Conservation (phyloP, 169 alveolate species). For the Cryptosporidium xiaoi region DNA sequence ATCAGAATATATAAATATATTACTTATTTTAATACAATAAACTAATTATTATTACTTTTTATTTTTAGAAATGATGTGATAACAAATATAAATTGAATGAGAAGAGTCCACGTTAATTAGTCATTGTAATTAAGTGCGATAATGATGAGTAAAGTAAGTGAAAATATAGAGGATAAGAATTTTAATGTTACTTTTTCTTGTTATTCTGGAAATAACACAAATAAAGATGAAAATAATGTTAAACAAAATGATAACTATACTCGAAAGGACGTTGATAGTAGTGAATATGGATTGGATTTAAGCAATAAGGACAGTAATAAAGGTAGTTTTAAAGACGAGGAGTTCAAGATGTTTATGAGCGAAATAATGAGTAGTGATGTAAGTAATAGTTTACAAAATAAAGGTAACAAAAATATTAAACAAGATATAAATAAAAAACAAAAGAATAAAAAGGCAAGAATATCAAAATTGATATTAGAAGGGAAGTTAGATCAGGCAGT, state of each 20-base stretch:
- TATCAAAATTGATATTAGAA: slow-evolving; percentile 35
- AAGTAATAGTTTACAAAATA: background rate
- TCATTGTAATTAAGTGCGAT: too few relatives aligned
- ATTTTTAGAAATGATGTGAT: too few relatives aligned
- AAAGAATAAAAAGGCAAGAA: slow-evolving; percentile 17
- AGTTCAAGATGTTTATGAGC: slow-evolving; percentile 41
- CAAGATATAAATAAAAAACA: background rate
- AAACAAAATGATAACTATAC: background rate
- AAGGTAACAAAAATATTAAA: background rate
- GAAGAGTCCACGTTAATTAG: too few relatives aligned
- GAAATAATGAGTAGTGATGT: slow-evolving; percentile 8
- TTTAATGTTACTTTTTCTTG: too few relatives aligned
- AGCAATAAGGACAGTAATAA: background rate
- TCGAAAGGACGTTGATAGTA: background rate
- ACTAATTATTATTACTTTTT: too few relatives aligned
- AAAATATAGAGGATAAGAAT: too few relatives aligned
- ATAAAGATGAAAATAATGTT: background rate
- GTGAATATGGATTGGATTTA: background rate
- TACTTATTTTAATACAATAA: too few relatives aligned
- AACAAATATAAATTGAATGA: too few relatives aligned
- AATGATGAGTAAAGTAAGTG: too few relatives aligned
- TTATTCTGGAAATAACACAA: too few relatives aligned
- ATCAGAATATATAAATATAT: too few relatives aligned
- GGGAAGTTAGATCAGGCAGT: slow-evolving; percentile 40
- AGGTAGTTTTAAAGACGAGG: background rate